Base-by-base conservation (phyloP, 1,284 basidiomycete genomes). In the Porphyrellus sp. region DNA sequence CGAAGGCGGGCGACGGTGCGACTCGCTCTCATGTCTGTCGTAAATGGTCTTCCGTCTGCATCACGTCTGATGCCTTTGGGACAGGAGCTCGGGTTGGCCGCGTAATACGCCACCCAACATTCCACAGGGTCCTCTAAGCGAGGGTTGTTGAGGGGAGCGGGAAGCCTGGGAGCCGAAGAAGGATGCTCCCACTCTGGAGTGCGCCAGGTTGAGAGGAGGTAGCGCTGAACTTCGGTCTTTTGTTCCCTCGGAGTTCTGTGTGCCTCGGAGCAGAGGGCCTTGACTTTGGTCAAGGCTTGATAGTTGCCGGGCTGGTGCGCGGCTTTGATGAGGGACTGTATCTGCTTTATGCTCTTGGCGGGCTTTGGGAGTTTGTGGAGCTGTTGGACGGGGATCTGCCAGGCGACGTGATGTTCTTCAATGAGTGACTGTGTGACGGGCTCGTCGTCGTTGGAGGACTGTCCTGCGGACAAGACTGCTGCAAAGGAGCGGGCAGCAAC, bases 31-130 rank as follows among this genome's bases (percentile, higher is more conserved):
- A 77, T 70, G 58, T 78, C 77, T 8, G 69, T 59, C 35, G 74
- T 63, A 53, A 61, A 60, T 0, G 77, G 77, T 23, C 60, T 63
- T 15, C 71, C 70, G 53, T 68, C 63, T 18, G 57, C 44, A 53
- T 72, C 70, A 41, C 68, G 70, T 43, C 77, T 70, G 49, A 77
- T 76, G 47, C 76, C 76, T 48, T 71, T 73, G 5, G 76, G 76
- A 65, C 74, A 77, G 1, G 75, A 77, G 46, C 65, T 65, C 4
- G 64, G 71, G 49, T 78, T 73, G 25, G 64, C 63, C 9, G 70
- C 61, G 43, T 76, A 71, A 54, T 76, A 78, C 5, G 70, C 68
- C 30, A 70, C 70, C 76, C 76, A 77, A 25, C 61, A 63, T 45
- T 77, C 75, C 12, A 72, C 68, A 8, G 72, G 71, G 51, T 76